Evolutionary conservation across 2,329 filamentous ascomycete genomes (phyloP).

Genomic region (Trichoderma sp.): DNA sequence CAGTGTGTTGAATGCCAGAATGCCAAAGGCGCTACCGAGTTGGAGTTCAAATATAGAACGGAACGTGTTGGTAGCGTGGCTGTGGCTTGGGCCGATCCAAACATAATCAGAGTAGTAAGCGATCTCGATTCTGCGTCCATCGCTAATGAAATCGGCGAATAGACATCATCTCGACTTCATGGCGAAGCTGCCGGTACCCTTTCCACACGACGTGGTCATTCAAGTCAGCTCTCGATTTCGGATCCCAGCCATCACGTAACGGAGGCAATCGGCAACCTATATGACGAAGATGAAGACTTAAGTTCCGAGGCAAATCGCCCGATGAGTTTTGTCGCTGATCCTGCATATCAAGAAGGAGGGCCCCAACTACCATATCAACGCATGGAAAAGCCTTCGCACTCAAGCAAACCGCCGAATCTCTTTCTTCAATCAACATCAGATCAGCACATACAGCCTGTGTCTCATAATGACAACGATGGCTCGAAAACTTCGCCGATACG

Average conservation of each 20-base stretch:
- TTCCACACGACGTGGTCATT: slow-evolving; percentile 56
- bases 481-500: slow-evolving; percentile 45
- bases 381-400: slow-evolving; percentile 24
- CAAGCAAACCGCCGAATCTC: slow-evolving; percentile 39
- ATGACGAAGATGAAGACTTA: slow-evolving; percentile 70
- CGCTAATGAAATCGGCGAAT: slow-evolving; percentile 23
- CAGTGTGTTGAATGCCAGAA: neutral
- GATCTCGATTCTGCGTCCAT: slow-evolving; percentile 10
- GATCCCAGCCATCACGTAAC: slow-evolving; percentile 93
- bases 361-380: slow-evolving; percentile 29
- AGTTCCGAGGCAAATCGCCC: slow-evolving; percentile 58
- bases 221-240: slow-evolving; percentile 64
- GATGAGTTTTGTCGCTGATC: slow-evolving; percentile 66
- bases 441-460: slow-evolving; percentile 1
- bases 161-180: slow-evolving; percentile 59
- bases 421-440: slow-evolving; percentile 48
- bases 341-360: slow-evolving; percentile 52
- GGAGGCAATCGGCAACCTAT: slow-evolving; percentile 87
- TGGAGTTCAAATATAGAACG: neutral
- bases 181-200: slow-evolving; percentile 55
- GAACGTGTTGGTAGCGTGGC: neutral
- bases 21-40: neutral
- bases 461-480: slow-evolving; percentile 31
- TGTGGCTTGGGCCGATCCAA: neutral
- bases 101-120: neutral